A percentile compares a stretch with the other conserved stretches of the same genome.
phyloP scores from a whole-genome alignment of 176 grass and related monocot genomes.

The Eragrostis nindensis region DNA sequence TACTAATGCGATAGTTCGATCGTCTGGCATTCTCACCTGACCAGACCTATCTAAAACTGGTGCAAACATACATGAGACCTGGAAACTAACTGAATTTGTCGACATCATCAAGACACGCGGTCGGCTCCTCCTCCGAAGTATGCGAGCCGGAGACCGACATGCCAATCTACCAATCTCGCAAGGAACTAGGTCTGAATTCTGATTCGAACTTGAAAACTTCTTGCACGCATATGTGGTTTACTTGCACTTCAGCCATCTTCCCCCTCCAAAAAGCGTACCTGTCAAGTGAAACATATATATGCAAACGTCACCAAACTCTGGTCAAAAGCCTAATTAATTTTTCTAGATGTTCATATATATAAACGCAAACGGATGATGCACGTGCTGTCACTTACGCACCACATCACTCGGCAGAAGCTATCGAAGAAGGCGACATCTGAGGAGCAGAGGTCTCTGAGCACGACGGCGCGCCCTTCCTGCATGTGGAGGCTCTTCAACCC shows the following conservation, averaged over 20 bases:
- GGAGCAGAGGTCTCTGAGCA: conserved; percentile 35
- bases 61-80: no score
- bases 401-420: conserved; percentile 8
- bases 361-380: no score
- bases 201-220: conserved; percentile 50
- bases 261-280: conserved; percentile 42
- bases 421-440: conserved; percentile 15
- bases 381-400: background rate
- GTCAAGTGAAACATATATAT: no score
- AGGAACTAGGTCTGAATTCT: conserved; percentile 24
- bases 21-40: no score
- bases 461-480: background rate
- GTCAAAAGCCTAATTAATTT: no score
- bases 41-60: no score
- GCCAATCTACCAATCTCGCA: background rate
- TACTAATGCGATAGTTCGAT: no score
- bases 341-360: no score
- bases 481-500: conserved; percentile 17
- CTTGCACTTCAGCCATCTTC: conserved; percentile 6
- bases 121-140: background rate
- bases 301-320: no score
- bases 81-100: background rate
- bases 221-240: conserved; percentile 10
- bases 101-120: background rate
- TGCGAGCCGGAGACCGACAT: background rate